Conservation (phyloP, 805 yeast species). For the Priceomyces haplophilus region DNA sequence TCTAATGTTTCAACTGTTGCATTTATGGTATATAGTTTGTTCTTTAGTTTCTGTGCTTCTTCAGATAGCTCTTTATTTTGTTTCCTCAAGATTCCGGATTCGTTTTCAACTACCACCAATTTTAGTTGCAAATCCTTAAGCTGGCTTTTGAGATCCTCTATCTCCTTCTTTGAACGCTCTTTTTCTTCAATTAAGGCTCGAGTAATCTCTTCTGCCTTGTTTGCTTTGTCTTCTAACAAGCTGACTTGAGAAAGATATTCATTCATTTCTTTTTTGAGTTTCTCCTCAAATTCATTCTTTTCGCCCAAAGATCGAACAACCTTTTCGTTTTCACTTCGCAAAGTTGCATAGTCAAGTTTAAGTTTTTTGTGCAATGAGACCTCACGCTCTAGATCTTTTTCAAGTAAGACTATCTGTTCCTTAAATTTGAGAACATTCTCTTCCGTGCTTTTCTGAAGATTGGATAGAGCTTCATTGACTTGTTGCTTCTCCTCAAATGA, state of each 20-base stretch:
- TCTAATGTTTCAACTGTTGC: constrained; percentile 9
- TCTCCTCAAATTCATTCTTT: background rate
- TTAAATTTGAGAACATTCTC: background rate
- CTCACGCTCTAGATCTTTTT: background rate
- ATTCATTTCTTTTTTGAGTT: constrained; percentile 13
- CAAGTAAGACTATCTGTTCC: background rate
- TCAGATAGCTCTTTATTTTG: background rate
- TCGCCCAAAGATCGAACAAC: background rate
- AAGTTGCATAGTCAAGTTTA: background rate
- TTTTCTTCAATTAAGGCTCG: background rate
- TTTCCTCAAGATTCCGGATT: background rate
- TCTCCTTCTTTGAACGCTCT: background rate
- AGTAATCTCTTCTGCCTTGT: background rate
- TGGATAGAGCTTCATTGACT: background rate
- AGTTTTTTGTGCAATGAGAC: background rate
- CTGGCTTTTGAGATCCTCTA: background rate
- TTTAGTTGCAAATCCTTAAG: constrained; percentile 1
- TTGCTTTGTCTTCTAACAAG: background rate
- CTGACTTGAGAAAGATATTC: background rate
- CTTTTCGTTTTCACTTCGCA: background rate
- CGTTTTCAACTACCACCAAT: background rate
- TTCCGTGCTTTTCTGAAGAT: background rate
- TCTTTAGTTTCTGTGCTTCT: constrained; percentile 1
- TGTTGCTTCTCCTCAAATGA: background rate
- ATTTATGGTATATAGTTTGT: background rate